Evolutionary conservation across 75 land plant species (phyloP).

Genomic region (Pinus taeda): DNA sequence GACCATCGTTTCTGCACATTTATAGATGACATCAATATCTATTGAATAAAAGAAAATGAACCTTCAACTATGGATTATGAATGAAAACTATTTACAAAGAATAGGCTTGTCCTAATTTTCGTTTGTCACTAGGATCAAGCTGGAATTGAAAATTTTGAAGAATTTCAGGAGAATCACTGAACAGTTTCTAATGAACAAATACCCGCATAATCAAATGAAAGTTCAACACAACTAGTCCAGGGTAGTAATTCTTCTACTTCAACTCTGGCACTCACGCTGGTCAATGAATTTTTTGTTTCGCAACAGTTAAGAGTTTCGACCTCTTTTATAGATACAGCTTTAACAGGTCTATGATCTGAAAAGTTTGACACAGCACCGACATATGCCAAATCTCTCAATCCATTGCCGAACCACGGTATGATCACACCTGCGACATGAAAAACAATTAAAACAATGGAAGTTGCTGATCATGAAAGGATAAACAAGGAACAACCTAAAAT

Average conservation of each 20-base stretch:
- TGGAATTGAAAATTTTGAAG: not conserved
- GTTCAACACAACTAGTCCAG: constrained; percentile 2
- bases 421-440: constrained; percentile 70
- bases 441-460: not conserved
- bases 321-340: constrained; percentile 67
- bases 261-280: constrained; percentile 52
- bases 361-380: constrained; percentile 72
- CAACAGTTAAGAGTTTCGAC: constrained; percentile 61
- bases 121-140: not conserved
- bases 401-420: constrained; percentile 88
- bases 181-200: not conserved
- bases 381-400: constrained; percentile 79
- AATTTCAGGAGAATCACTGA: not conserved
- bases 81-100: not conserved
- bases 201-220: not conserved
- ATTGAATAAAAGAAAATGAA: not conserved
- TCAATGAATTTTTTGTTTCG: constrained; percentile 44
- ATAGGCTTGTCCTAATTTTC: not conserved
- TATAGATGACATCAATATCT: not conserved
- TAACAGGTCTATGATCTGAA: constrained; percentile 94
- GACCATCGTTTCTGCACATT: not conserved
- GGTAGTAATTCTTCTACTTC: constrained; percentile 70
- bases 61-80: not conserved
- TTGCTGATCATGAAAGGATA: not conserved
- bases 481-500: not conserved